Evolutionary conservation across 306 rosid species (phyloP).

Genomic region (Lagenaria siceraria): DNA sequence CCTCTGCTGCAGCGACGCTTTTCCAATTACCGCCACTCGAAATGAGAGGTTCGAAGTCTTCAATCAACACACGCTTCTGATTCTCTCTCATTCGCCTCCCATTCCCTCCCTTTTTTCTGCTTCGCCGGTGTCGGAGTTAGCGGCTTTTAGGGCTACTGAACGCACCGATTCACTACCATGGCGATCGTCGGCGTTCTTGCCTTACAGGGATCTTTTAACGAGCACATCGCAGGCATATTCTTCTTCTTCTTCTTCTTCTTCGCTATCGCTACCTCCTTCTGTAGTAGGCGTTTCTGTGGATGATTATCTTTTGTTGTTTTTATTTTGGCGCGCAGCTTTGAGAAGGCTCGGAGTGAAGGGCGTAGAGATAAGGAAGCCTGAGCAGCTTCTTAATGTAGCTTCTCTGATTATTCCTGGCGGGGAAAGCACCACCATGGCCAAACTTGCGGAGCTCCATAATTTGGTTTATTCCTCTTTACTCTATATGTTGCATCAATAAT

Average conservation of each 20-base stretch:
- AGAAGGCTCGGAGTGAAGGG: conserved; percentile 83
- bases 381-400: conserved; percentile 55
- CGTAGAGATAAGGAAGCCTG: conserved; percentile 78
- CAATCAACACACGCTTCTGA: not conserved
- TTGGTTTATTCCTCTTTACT: conserved; percentile 23
- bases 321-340: conserved; percentile 29
- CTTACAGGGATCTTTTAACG: conserved; percentile 86
- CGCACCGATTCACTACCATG: conserved; percentile 21
- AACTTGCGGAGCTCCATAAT: conserved; percentile 80
- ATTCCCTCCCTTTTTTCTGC: not conserved
- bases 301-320: not conserved
- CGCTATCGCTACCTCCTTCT: not conserved
- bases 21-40: conserved; percentile 1
- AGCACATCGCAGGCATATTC: conserved; percentile 66
- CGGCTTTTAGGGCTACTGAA: not conserved
- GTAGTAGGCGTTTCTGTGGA: not conserved
- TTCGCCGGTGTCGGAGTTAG: not conserved
- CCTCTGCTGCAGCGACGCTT: not conserved
- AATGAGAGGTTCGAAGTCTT: not conserved
- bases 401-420: conserved; percentile 96
- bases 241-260: not conserved
- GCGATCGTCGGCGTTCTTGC: conserved; percentile 90
- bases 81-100: not conserved
- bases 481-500: not conserved
- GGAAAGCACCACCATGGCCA: conserved; percentile 97